A percentile compares a stretch with the other conserved stretches of the same genome.
Evolutionary conservation across 208 protist species (phyloP).

Genomic region (Trypanosoma rangeli): DNA sequence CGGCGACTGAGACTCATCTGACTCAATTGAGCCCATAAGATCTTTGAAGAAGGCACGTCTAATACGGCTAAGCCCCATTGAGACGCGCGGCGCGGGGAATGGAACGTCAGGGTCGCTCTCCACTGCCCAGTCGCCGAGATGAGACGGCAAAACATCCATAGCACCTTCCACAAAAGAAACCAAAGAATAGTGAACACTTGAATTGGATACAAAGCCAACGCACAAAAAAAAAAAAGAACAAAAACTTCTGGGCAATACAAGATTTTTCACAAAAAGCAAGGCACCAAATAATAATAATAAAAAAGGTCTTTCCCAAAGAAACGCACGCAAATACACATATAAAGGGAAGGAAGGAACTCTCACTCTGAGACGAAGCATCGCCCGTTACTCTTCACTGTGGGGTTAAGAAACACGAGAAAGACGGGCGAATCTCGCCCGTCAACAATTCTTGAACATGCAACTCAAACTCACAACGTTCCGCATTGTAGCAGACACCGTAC

Average conservation of each 20-base stretch:
- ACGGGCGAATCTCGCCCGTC: conserved; percentile 28
- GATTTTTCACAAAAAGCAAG: not conserved
- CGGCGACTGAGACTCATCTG: not conserved
- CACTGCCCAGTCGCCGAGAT: not conserved
- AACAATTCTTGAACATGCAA: conserved; percentile 45
- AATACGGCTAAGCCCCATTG: conserved; percentile 17
- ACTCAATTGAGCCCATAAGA: conserved; percentile 1
- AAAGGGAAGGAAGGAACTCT: not conserved
- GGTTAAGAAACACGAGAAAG: conserved; percentile 2
- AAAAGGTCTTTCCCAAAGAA: not conserved
- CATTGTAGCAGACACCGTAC: conserved; percentile 67
- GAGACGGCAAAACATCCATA: not conserved
- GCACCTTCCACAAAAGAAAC: not conserved
- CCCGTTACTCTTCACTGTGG: not conserved
- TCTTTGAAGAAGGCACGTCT: conserved; percentile 23
- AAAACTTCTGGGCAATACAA: not conserved
- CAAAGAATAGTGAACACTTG: conserved; percentile 2
- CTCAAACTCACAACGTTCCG: conserved; percentile 53
- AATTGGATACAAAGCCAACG: not conserved
- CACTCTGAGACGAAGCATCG: not conserved
- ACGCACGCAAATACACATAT: conserved; percentile 2
- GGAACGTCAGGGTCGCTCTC: not conserved
- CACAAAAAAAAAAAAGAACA: conserved; percentile 10
- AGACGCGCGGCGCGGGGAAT: not conserved
- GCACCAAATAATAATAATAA: too few species aligned